Base-by-base conservation (phyloP, 345 rosid species). In the Brassica cretica region DNA sequence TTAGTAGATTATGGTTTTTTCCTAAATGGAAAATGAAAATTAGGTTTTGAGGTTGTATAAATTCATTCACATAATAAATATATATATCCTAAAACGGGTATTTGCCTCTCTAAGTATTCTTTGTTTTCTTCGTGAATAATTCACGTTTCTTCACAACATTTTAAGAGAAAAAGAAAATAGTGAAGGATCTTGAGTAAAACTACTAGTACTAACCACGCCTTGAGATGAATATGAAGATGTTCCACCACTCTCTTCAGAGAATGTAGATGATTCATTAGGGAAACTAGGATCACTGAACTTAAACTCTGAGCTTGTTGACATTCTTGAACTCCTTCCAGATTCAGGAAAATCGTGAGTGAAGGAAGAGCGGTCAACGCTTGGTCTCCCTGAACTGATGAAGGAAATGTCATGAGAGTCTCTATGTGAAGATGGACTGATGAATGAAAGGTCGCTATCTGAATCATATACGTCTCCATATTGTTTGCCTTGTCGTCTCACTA, bases 331-430 rank as follows among this genome's bases (percentile, higher is more conserved):
- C 66, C 74, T 83, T 24, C 59, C 82, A 24, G 84, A 75, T 78
- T 95, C 97, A 5, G 76, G 76, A 41, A 74, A 85, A 51, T 92
- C 97, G 16, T 77, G 79, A 25, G 84, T 72, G 78, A 73, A 56
- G 82, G 90, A 87, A 19, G 77, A 33, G 9, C 90, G 87, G 25
- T 92, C 97, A 16, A 86, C 71, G 72, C 97, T 91, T 0, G 92
- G 88, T 78, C 95, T 87, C 27, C 89, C 95, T 1, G 92, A 83
- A 86, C 91, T 90, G 21, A 94, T 97, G 72, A 84, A 92, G 2
- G 95, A 92, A 70, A 92, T 90, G 81, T 90, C 97, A 49, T 49
- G 56, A 9, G 89, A 77, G 6, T 91, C 93, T 63, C 74, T 66
- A 75, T 80, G 72, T 11, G 83, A 70, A 24, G 83, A 65, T 37